These are phyloP conservation scores for Crucihimalaya himalaica DNA, from an alignment of 345 rosid species.

Conservation along the genomic window DNA sequence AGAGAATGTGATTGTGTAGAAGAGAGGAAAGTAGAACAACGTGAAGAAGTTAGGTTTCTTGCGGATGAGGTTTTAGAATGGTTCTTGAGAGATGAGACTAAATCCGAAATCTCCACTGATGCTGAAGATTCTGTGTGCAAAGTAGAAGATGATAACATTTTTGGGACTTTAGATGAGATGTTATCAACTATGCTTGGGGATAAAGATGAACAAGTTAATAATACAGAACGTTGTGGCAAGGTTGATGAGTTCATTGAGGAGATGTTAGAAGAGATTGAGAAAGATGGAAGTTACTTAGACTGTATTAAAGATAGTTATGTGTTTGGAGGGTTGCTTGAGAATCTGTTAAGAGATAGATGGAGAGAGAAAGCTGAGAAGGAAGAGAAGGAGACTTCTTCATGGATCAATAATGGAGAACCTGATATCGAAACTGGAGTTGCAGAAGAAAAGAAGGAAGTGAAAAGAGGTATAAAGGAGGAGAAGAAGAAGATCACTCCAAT, in stretches of 20 bases:
- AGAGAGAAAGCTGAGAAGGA: not conserved
- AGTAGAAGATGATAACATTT: not conserved
- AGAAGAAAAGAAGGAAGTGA: not conserved
- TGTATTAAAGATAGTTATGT: not conserved
- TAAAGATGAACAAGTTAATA: not conserved
- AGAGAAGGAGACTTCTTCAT: slow-evolving; percentile 1
- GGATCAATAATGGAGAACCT: slow-evolving; percentile 13
- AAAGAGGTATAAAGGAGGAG: slow-evolving; percentile 9
- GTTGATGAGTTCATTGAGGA: slow-evolving; percentile 14
- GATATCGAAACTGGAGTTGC: not conserved
- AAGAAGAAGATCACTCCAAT: slow-evolving; percentile 3
- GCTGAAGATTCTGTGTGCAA: not conserved
- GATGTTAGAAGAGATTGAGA: slow-evolving; percentile 5
- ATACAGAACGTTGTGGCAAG: not conserved
- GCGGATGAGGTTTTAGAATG: not conserved
- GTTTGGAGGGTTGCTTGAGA: slow-evolving; percentile 14
- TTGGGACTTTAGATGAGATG: slow-evolving; percentile 16
- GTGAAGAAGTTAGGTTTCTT: slow-evolving; percentile 4
- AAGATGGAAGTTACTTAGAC: slow-evolving; percentile 20
- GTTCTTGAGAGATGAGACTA: not conserved
- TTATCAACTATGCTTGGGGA: slow-evolving; percentile 18
- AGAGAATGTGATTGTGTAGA: not conserved
- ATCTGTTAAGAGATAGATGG: not conserved
- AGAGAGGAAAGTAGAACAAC: not conserved
- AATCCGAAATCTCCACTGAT: not conserved